Base-by-base conservation (phyloP, 208 protist genomes). In the Herpetomonas tarakana region DNA sequence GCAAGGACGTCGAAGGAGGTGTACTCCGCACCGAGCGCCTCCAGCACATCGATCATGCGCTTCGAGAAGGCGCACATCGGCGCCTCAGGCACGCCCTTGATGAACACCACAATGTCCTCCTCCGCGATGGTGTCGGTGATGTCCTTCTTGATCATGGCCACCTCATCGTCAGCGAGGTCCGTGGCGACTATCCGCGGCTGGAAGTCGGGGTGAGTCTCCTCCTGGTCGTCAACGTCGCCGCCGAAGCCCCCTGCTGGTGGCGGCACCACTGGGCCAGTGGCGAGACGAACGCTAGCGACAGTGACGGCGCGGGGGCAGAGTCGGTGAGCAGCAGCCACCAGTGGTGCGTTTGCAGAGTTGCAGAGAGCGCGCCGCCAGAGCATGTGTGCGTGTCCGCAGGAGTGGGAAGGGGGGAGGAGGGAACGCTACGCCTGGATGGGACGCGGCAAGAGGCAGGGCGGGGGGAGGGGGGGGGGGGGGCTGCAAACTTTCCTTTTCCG, bases 61-160 rank as follows among this genome's bases (percentile, higher is more conserved):
- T 89, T 90, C 24, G 88, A 97, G 65, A 98, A 99, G 65, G 97
- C 97, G 73, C 97, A 99, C 86, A 97, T 83, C 7, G 97, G 97
- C 6, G 82, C 81, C 72, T 97, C 80, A 14, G 97, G 97, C 6
- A 92, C 84, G 41, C 97, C 97, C 71, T 99, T 99, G 83, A 99
- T 98, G 62, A 97, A 99, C 7, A 98, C 57, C 1, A 98, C 94
- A 16, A 98, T 69, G 18, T 92, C 76, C 62, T 98, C 93, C 9
- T 84, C 75, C 52, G 81, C 78, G 51, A 98, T 93, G 18, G 83
- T 88, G 51, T 97, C 80, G 46, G 72, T 19, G 51, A 97, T 95
- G 55, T 94, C 86, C 30, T 94, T 83, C 54, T 95, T 92, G 50
- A 95, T 96, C 72, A 83, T 79, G 1, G 76, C 83, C 1, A 93